Evolutionary conservation across 2,329 filamentous ascomycete genomes (phyloP), one percentile per base, ranked within the genome.

Genomic region (Fusarium sp.): DNA sequence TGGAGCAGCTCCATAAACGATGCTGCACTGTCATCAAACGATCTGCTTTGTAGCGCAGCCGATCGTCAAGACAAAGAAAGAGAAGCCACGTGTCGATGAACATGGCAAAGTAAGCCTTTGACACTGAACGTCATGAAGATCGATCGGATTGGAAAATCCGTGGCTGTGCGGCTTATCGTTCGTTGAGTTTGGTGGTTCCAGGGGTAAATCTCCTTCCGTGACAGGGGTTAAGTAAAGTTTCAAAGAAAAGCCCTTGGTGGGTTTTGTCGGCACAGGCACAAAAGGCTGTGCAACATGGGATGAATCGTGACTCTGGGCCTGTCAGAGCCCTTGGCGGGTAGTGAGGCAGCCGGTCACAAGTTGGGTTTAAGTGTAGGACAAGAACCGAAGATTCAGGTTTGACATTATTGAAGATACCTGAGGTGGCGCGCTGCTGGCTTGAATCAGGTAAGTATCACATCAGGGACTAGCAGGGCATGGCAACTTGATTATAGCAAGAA

Each of bases 211-310:
- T 65, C 66, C 31, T 71, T 53, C 31, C 46, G 41, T 33, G 47
- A 55, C 70, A 53, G 50, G 70, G 70, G 58, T 27, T 15, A 65
- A n/a, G 50, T 33, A 60, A 66, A 71, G 73, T 76, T 76, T 75
- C 53, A 69, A 72, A 46, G 53, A 47, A 45, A 60, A 69, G 62
- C 65, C 45, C 45, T 64, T 42, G 64, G 60, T 50, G 49, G 31
- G 45, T 52, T 44, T 45, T 36, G n/a, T 49, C 41, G 35, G 47
- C 47, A 58, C 29, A 57, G 29, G 31, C 52, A 64, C 46, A 39
- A 39, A 58, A 45, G 46, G 22, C 53, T 52, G 75, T 72, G 64
- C 62, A 61, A 76, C 73, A 68, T 77, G 58, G 71, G 73, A 76
- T 76, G 71, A 71, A 67, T 67, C 60, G 64, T 41, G 73, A 56